phyloP scores from a whole-genome alignment of 352 stramenopile species.

The Phytophthora brassicae region DNA sequence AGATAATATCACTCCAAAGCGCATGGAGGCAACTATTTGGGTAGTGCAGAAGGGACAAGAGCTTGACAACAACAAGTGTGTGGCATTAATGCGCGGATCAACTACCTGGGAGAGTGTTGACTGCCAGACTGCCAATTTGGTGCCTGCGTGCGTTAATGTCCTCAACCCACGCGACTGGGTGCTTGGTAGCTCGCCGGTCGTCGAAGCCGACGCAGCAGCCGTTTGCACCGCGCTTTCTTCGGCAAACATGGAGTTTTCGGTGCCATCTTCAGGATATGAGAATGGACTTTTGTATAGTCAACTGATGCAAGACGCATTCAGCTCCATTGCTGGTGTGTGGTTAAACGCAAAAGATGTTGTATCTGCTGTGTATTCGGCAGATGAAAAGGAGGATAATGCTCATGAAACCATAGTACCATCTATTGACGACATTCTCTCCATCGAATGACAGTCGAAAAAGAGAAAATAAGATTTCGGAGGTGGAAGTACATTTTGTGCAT shows the following conservation, averaged over 20 bases:
- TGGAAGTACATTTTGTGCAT: slow-evolving; percentile 2
- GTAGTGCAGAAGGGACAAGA: slow-evolving; percentile 33
- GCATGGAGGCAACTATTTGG: slow-evolving; percentile 81
- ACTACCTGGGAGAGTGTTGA: slow-evolving; percentile 59
- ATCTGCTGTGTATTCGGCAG: slow-evolving; percentile 38
- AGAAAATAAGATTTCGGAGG: background rate
- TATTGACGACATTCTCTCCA: slow-evolving; percentile 26
- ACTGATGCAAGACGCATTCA: slow-evolving; percentile 31
- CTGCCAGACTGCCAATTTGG: slow-evolving; percentile 45
- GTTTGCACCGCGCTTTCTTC: slow-evolving; percentile 23
- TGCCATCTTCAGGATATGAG: slow-evolving; percentile 56
- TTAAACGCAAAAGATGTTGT: slow-evolving; percentile 45
- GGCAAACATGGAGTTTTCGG: slow-evolving; percentile 33
- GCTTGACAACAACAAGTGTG: slow-evolving; percentile 46
- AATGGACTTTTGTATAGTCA: slow-evolving; percentile 45
- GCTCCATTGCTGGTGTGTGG: slow-evolving; percentile 45
- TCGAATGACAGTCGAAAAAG: slow-evolving; percentile 37
- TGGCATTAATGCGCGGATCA: slow-evolving; percentile 45
- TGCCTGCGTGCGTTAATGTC: slow-evolving; percentile 40
- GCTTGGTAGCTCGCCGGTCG: slow-evolving; percentile 29
- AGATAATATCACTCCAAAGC: slow-evolving; percentile 82
- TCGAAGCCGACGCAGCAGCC: slow-evolving; percentile 36
- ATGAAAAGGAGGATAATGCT: slow-evolving; percentile 2
- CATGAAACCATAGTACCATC: background rate
- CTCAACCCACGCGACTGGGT: slow-evolving; percentile 40